These are phyloP conservation scores for Sclerotinia nivalis DNA, from an alignment of 2,329 filamentous ascomycete species.

Conservation along the genomic window DNA sequence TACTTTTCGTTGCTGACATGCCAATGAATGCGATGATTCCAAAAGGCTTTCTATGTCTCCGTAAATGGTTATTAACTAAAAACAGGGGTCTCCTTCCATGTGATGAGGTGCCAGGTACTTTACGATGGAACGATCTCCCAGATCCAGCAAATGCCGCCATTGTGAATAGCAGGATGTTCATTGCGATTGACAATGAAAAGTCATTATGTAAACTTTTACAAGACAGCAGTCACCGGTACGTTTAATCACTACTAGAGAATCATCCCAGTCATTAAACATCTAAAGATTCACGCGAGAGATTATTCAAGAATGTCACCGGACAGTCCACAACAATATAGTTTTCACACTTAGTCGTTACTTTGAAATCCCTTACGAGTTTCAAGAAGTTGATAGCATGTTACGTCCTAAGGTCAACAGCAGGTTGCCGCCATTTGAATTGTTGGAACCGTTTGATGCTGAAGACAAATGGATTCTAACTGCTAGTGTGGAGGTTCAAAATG, in stretches of 20 bases:
- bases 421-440: conserved; percentile 50
- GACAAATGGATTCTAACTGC: conserved; percentile 58
- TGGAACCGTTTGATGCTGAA: conserved; percentile 51
- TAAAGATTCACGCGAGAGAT: conserved; percentile 36
- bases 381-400: conserved; percentile 35
- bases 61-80: not conserved
- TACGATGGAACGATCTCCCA: conserved; percentile 62
- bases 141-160: conserved; percentile 47
- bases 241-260: not conserved
- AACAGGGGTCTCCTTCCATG: conserved; percentile 7
- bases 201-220: conserved; percentile 51
- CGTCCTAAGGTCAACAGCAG: conserved; percentile 33
- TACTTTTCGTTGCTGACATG: not conserved
- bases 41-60: not conserved
- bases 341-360: conserved; percentile 38
- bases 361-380: conserved; percentile 28
- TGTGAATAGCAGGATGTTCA: conserved; percentile 38
- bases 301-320: conserved; percentile 34
- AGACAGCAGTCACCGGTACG: conserved; percentile 56
- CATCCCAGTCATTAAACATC: conserved; percentile 21
- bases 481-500: conserved; percentile 55
- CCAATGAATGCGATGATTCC: not conserved
- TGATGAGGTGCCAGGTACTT: conserved; percentile 48
- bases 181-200: conserved; percentile 41
- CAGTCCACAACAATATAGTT: conserved; percentile 37